These are phyloP conservation scores for Alternaria gaisen DNA, from an alignment of 2,329 filamentous ascomycete genomes.

Conservation along the genomic window DNA sequence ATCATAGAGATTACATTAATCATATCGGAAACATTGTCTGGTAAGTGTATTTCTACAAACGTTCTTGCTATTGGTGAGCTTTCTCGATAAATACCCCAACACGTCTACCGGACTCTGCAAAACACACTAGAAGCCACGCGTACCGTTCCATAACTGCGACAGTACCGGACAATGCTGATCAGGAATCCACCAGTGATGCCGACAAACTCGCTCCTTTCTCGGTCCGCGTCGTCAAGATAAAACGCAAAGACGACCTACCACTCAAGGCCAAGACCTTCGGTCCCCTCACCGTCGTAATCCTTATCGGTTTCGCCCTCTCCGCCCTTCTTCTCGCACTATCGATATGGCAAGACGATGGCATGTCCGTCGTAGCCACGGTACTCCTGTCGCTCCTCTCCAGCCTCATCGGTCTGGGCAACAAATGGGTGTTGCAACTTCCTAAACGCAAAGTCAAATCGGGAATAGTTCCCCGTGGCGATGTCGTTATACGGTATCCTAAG, in stretches of 20 bases:
- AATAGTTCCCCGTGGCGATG: conserved; percentile 52
- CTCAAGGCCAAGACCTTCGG: conserved; percentile 58
- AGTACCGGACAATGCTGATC: not conserved
- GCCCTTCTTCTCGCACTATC: conserved; percentile 55
- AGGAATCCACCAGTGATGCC: conserved; percentile 38
- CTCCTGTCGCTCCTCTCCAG: conserved; percentile 60
- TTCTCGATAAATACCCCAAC: conserved; percentile 15
- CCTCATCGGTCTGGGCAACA: conserved; percentile 60
- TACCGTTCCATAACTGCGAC: not conserved
- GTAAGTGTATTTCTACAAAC: conserved; percentile 31
- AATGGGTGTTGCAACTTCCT: conserved; percentile 58
- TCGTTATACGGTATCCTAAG: conserved; percentile 61
- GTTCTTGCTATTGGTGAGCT: not conserved
- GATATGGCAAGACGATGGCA: conserved; percentile 58
- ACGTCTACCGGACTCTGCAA: conserved; percentile 8
- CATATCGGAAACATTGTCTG: conserved; percentile 60
- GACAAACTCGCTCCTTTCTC: conserved; percentile 49
- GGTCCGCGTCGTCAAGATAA: conserved; percentile 54
- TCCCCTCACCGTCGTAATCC: conserved; percentile 56
- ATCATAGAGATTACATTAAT: conserved; percentile 57
- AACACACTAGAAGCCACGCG: not conserved
- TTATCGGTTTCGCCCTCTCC: conserved; percentile 57
- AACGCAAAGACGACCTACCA: conserved; percentile 37
- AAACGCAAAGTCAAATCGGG: conserved; percentile 42
- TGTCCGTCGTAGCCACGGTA: conserved; percentile 60